Percentiles rank a stretch among this genome's conserved stretches.
phyloP scores from a whole-genome alignment of 2,329 filamentous ascomycete species.

The Aspergillus vadensis region DNA sequence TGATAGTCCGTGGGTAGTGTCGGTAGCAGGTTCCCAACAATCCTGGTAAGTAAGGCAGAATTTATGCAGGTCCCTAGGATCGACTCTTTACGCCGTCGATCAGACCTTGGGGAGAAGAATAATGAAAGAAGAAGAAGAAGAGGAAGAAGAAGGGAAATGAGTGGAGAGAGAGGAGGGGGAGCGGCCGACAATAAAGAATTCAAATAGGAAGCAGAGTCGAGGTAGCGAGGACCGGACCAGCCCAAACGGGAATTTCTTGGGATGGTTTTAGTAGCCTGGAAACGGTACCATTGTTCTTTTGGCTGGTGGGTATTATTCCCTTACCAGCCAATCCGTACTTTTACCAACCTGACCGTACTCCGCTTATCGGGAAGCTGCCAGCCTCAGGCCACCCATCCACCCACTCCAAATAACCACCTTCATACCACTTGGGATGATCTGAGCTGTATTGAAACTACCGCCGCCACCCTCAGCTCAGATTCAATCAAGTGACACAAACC shows the following conservation, averaged over 20 bases:
- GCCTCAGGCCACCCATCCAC: background rate
- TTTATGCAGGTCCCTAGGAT: background rate
- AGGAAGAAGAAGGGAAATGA: background rate
- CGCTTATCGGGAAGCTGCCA: constrained; percentile 9
- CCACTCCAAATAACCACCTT: background rate
- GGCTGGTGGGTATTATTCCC: background rate
- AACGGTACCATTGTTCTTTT: constrained; percentile 1
- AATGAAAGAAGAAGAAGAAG: background rate
- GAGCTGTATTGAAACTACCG: background rate
- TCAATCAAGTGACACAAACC: background rate
- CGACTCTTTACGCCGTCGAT: background rate
- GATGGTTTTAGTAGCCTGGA: background rate
- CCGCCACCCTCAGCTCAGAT: background rate
- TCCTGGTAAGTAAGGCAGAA: background rate
- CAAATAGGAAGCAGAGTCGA: constrained; percentile 2
- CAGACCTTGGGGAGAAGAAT: background rate
- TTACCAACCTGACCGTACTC: background rate
- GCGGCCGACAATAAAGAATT: constrained; percentile 12
- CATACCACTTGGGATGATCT: background rate
- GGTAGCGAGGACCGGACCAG: constrained; percentile 4
- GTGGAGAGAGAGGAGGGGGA: constrained; percentile 8
- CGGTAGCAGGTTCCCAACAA: constrained; percentile 2
- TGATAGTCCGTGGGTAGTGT: constrained; percentile 1
- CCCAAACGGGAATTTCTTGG: background rate
- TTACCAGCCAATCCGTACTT: background rate